Evolutionary conservation across 768 basidiomycete genomes (phyloP), one percentile per base, ranked within the genome.

Genomic region (Suillus fuscotomentosus): DNA sequence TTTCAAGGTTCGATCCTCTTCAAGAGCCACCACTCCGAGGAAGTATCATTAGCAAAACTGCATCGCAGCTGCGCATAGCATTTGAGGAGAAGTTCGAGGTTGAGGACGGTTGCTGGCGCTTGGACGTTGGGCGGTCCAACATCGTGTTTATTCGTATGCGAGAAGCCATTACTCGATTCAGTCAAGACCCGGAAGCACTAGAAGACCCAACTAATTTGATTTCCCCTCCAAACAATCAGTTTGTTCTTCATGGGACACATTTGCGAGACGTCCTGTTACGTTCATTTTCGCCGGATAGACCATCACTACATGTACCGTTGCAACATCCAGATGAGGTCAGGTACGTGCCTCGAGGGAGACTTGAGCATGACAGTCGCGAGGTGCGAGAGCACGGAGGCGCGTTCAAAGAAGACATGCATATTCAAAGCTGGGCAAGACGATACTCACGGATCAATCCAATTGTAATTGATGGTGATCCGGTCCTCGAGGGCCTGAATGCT

Each of bases 371-470:
- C 3, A 71, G 70, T 63, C 70, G 68, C 54, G 74, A 73, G 24
- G 63, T 60, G 10, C 64, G 60, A 24, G 71, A 70, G 39, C 66
- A 70, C 10, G 68, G 70, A 36, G 87, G 88, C 17, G 80, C 85
- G 11, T 90, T 97, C 75, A 81, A 80, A 64, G 80, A 88, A 27
- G 88, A 97, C 70, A 84, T 89, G 77, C 79, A 86, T 53, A 90
- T 97, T 45, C 85, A 86, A 66, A 92, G 89, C 69, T 97, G 95
- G 95, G 89, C 87, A 9, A 77, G 77, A 63, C 82, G 95, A 55
- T 88, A 96, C 75, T 81, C 83, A 17, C 76, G 72, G 22, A 71
- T 75, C 9, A 73, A 86, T 60, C 92, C 94, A 0, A 71, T 95
- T 36, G 78, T 77, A 10, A 75, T 94, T 5, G 88, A 91, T 54